Percentiles rank a stretch among this genome's conserved stretches.
Evolutionary conservation across 1,284 basidiomycete genomes (phyloP).

Genomic region (Moesziomyces antarcticus): DNA sequence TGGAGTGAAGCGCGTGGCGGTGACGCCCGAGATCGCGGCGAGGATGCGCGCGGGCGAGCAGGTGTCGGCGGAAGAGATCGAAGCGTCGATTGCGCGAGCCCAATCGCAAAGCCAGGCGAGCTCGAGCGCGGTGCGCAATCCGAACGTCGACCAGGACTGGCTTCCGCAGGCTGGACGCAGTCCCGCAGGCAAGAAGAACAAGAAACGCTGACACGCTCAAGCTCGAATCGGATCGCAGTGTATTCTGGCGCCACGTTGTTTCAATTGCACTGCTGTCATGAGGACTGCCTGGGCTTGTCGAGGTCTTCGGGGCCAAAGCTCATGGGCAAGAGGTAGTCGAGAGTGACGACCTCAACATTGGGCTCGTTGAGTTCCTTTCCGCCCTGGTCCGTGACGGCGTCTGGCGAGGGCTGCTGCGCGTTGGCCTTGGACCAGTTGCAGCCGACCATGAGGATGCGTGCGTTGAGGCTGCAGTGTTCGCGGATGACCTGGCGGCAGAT

Average conservation of each 20-base stretch:
- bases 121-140: slow-evolving; percentile 40
- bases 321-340: slow-evolving; percentile 82
- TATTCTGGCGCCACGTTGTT: slow-evolving; percentile 1
- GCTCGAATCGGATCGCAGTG: background rate
- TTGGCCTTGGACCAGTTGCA: slow-evolving; percentile 72
- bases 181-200: slow-evolving; percentile 40
- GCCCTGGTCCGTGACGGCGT: slow-evolving; percentile 21
- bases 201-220: slow-evolving; percentile 15
- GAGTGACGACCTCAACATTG: slow-evolving; percentile 71
- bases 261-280: background rate
- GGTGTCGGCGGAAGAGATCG: slow-evolving; percentile 60
- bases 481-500: slow-evolving; percentile 90
- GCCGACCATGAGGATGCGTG: slow-evolving; percentile 82
- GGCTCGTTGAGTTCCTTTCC: slow-evolving; percentile 66
- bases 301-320: slow-evolving; percentile 88
- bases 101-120: slow-evolving; percentile 24
- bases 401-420: slow-evolving; percentile 5
- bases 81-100: slow-evolving; percentile 41
- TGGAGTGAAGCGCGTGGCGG: slow-evolving; percentile 55
- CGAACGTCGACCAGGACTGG: slow-evolving; percentile 49
- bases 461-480: slow-evolving; percentile 79
- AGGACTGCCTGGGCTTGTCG: slow-evolving; percentile 60
- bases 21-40: slow-evolving; percentile 61
- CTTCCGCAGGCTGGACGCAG: slow-evolving; percentile 37
- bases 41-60: slow-evolving; percentile 62